These are phyloP conservation scores for Ophiostoma sp. DNA, from an alignment of 2,329 filamentous ascomycete genomes.

Conservation along the genomic window DNA sequence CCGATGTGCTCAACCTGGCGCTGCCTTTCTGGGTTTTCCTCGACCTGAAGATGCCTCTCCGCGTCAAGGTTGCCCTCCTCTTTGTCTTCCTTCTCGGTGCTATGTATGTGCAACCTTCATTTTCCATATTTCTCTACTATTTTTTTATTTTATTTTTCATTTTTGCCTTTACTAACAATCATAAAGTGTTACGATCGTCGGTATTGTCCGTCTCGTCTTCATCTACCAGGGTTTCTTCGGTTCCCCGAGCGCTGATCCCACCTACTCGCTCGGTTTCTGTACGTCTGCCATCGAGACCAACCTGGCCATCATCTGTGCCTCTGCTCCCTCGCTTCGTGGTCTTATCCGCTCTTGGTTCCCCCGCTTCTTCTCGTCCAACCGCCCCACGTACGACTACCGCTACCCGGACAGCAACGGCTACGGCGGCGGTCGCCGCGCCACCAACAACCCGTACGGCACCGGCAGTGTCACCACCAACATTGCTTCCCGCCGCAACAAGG, in stretches of 20 bases:
- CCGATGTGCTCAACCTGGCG: conserved; percentile 46
- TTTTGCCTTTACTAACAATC: background rate
- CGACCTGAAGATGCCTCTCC: conserved; percentile 36
- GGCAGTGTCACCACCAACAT: conserved; percentile 26
- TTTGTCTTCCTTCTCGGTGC: conserved; percentile 39
- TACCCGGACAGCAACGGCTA: conserved; percentile 21
- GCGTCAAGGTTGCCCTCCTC: conserved; percentile 37
- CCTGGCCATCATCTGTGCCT: conserved; percentile 45
- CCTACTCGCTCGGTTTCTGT: conserved; percentile 40
- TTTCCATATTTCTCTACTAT: too few species aligned
- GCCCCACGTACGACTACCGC: conserved; percentile 25
- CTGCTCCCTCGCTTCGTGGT: conserved; percentile 33
- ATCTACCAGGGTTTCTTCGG: conserved; percentile 39
- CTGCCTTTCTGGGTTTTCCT: conserved; percentile 43
- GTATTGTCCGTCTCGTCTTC: conserved; percentile 39
- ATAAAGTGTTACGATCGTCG: conserved; percentile 40
- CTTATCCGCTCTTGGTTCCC: conserved; percentile 31
- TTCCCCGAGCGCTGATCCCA: conserved; percentile 32
- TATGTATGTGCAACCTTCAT: conserved; percentile 31
- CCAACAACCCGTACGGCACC: conserved; percentile 22
- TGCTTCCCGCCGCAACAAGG: conserved; percentile 23
- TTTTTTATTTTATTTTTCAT: too few species aligned
- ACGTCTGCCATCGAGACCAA: conserved; percentile 44
- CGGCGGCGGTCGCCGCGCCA: conserved; percentile 13
- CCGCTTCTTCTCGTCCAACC: conserved; percentile 30